A percentile compares a stretch with the other conserved stretches of the same genome.
phyloP scores from a whole-genome alignment of 169 alveolate genomes.

The Plasmodium vivax region DNA sequence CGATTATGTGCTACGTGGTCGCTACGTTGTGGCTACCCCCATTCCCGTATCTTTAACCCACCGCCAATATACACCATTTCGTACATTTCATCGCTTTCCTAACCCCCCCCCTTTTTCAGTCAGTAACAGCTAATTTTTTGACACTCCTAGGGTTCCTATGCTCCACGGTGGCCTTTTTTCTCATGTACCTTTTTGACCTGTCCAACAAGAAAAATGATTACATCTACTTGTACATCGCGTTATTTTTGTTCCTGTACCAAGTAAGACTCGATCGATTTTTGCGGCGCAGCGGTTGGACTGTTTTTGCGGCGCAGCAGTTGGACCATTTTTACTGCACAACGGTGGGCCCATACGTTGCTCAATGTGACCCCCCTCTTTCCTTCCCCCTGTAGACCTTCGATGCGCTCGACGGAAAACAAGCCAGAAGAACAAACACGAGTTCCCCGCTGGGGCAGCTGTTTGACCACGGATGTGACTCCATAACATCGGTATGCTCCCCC shows the following conservation, averaged over 20 bases:
- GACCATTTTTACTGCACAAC: not conserved
- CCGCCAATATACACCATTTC: not conserved
- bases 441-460: slow-evolving; percentile 91
- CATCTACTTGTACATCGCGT: slow-evolving; percentile 38
- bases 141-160: slow-evolving; percentile 67
- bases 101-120: slow-evolving; percentile 7
- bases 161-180: slow-evolving; percentile 59
- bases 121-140: slow-evolving; percentile 65
- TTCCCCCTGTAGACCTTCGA: slow-evolving; percentile 87
- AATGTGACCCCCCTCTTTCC: slow-evolving; percentile 9
- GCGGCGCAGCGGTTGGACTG: not conserved
- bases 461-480: slow-evolving; percentile 93
- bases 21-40: not conserved
- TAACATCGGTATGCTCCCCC: slow-evolving; percentile 74
- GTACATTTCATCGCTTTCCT: not conserved
- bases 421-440: slow-evolving; percentile 87
- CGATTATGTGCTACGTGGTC: not conserved
- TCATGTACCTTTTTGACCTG: slow-evolving; percentile 40
- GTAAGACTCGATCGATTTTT: slow-evolving; percentile 1
- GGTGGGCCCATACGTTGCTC: not conserved
- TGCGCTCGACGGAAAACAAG: slow-evolving; percentile 94
- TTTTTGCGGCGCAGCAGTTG: not conserved
- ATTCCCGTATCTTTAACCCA: not conserved
- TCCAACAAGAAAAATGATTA: slow-evolving; percentile 53
- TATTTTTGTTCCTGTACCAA: slow-evolving; percentile 44